Conservation (phyloP, 2,329 filamentous ascomycete species). For the Aspergillus sp. region DNA sequence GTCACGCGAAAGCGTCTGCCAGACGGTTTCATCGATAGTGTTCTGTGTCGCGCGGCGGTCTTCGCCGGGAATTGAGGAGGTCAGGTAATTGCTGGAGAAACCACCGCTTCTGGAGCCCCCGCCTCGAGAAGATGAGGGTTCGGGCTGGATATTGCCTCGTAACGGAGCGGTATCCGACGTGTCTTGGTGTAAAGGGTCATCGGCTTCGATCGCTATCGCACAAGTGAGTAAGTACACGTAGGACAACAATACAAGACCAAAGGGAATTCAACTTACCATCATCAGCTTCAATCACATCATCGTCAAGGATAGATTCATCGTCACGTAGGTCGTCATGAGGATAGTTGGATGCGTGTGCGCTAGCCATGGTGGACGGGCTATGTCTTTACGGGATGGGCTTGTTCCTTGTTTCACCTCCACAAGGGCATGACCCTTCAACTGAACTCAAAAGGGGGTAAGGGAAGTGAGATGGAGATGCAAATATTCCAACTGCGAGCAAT, state of each 20-base stretch:
- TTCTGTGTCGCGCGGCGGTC: conserved; percentile 83
- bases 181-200: conserved; percentile 67
- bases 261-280: conserved; percentile 50
- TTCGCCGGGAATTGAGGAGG: conserved; percentile 83
- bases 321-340: conserved; percentile 55
- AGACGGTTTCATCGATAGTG: conserved; percentile 95
- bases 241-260: background rate
- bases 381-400: background rate
- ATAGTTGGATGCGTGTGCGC: conserved; percentile 21
- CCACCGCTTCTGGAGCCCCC: conserved; percentile 21
- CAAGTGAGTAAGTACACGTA: background rate
- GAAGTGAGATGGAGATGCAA: conserved; percentile 5
- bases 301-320: conserved; percentile 56
- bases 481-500: background rate
- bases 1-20: conserved; percentile 92
- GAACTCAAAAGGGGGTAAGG: background rate
- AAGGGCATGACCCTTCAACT: conserved; percentile 10
- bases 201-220: conserved; percentile 71
- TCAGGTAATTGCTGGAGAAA: conserved; percentile 78
- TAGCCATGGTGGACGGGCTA: conserved; percentile 26
- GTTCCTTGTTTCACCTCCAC: conserved; percentile 5
- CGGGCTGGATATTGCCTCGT: conserved; percentile 72
- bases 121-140: conserved; percentile 37
- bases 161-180: conserved; percentile 67
- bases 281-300: conserved; percentile 72